phyloP scores from a whole-genome alignment of 805 yeast genomes.

The Monosporozyma aerobia region DNA sequence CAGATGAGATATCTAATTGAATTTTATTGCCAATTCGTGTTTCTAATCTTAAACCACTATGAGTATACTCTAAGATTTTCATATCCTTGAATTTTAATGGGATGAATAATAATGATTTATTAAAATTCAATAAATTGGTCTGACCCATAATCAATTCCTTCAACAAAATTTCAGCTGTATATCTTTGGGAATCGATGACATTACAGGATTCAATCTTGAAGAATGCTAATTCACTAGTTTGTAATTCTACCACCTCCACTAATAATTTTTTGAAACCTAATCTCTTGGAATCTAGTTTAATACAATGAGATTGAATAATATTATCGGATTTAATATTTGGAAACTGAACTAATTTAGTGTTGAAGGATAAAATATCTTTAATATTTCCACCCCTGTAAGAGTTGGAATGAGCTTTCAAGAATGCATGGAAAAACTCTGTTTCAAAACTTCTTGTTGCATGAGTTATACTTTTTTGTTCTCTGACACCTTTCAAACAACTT shows the following conservation, averaged over 20 bases:
- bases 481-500: not conserved
- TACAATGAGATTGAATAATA: slow-evolving; percentile 15
- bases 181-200: slow-evolving; percentile 4
- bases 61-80: slow-evolving; percentile 6
- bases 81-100: slow-evolving; percentile 19
- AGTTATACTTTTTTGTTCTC: slow-evolving; percentile 2
- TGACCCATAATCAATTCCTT: slow-evolving; percentile 8
- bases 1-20: slow-evolving; percentile 12
- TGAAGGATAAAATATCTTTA: slow-evolving; percentile 17
- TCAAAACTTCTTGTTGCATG: slow-evolving; percentile 2
- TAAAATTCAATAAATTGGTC: slow-evolving; percentile 12
- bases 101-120: slow-evolving; percentile 23
- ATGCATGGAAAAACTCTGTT: slow-evolving; percentile 4
- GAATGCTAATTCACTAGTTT: slow-evolving; percentile 21
- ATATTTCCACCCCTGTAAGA: slow-evolving; percentile 17
- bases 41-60: slow-evolving; percentile 11
- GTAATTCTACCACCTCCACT: slow-evolving; percentile 21
- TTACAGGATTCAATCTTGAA: slow-evolving; percentile 19
- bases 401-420: slow-evolving; percentile 4
- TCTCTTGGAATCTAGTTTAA: slow-evolving; percentile 14
- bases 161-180: slow-evolving; percentile 8
- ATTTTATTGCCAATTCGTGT: slow-evolving; percentile 19
- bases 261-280: slow-evolving; percentile 10
- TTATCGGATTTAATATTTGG: slow-evolving; percentile 12
- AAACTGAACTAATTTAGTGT: slow-evolving; percentile 5